These are phyloP conservation scores for Prasinococcaceae sp. DNA, from an alignment of 139 green algal genomes.

Conservation along the genomic window DNA sequence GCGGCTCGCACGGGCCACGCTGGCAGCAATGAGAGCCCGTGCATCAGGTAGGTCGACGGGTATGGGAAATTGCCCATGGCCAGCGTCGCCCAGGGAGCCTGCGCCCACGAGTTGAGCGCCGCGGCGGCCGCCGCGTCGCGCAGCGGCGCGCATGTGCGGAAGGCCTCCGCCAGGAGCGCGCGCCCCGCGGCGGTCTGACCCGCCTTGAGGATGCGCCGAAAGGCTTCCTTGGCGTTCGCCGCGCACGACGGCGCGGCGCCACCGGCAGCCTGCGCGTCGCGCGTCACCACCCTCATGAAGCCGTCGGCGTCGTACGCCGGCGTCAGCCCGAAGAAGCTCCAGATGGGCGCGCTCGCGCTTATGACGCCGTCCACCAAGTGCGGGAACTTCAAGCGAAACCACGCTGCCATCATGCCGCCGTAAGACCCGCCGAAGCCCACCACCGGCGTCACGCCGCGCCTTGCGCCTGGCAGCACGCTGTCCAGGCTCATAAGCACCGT, in stretches of 20 bases:
- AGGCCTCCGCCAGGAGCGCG: too few relatives aligned
- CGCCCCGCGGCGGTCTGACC: too few relatives aligned
- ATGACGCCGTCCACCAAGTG: conserved; percentile 59
- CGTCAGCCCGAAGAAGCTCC: conserved; percentile 5
- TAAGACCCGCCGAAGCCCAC: conserved; percentile 73
- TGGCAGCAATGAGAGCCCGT: too few relatives aligned
- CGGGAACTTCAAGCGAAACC: conserved; percentile 68
- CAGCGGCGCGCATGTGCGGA: too few relatives aligned
- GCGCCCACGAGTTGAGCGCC: conserved; percentile 9
- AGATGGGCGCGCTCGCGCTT: conserved; percentile 73
- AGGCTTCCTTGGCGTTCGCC: too few relatives aligned
- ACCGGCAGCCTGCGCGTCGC: too few relatives aligned
- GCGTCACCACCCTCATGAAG: background rate
- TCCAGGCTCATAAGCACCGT: conserved; percentile 32
- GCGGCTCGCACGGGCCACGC: too few relatives aligned
- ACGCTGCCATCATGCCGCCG: conserved; percentile 72
- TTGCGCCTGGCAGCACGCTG: conserved; percentile 9
- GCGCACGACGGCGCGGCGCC: too few relatives aligned
- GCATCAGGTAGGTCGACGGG: too few relatives aligned
- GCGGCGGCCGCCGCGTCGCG: background rate
- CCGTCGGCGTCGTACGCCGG: background rate
- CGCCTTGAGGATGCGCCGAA: too few relatives aligned
- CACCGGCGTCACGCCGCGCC: conserved; percentile 22
- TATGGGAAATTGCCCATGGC: conserved; percentile 64
- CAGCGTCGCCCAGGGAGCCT: conserved; percentile 49